These are phyloP conservation scores for Nicotiana rustica DNA, from an alignment of 305 asterid genomes.

Conservation along the genomic window DNA sequence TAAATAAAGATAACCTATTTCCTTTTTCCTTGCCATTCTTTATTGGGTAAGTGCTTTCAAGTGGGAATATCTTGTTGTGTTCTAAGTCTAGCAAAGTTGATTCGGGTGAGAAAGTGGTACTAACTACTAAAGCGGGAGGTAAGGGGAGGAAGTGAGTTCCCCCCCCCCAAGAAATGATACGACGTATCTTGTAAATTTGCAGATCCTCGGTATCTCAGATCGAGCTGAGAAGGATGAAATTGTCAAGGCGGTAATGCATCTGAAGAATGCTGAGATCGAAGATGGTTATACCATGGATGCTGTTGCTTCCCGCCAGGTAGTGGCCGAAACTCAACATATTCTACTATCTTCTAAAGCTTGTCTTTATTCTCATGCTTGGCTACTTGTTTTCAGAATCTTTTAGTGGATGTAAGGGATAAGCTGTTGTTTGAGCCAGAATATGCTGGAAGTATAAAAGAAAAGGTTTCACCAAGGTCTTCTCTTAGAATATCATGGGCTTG, in stretches of 20 bases:
- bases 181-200: constrained; percentile 42
- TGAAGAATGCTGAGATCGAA: constrained; percentile 85
- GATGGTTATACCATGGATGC: constrained; percentile 95
- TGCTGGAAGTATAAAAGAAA: constrained; percentile 86
- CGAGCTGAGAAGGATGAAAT: constrained; percentile 97
- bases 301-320: constrained; percentile 86
- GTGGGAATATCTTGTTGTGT: background rate
- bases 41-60: constrained; percentile 26
- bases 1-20: background rate
- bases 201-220: constrained; percentile 90
- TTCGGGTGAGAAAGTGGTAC: constrained; percentile 30
- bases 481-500: constrained; percentile 90
- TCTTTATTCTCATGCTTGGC: constrained; percentile 24
- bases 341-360: background rate
- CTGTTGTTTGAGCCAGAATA: constrained; percentile 98
- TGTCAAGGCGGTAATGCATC: constrained; percentile 88
- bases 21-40: background rate
- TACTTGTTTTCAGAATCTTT: constrained; percentile 65
- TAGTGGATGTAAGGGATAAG: constrained; percentile 95
- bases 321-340: constrained; percentile 6
- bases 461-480: constrained; percentile 84
- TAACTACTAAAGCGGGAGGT: constrained; percentile 21
- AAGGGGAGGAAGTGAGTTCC: background rate
- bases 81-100: constrained; percentile 28
- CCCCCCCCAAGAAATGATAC: background rate